A percentile compares a stretch with the other conserved stretches of the same genome.
These are phyloP conservation scores for Breynia disticha DNA, from an alignment of 441 rosid species.

Conservation along the genomic window DNA sequence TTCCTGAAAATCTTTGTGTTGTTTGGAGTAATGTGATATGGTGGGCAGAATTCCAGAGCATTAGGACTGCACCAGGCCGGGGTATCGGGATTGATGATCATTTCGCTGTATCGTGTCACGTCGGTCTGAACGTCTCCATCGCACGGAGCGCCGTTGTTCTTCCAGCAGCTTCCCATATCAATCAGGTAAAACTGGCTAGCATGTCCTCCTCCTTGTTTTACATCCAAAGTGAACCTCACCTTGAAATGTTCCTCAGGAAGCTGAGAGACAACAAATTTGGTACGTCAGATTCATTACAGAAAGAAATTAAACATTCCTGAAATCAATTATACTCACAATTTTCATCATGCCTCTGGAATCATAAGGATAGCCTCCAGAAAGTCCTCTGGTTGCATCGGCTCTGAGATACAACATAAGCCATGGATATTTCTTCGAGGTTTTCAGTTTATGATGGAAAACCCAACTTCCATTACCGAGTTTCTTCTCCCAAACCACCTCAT, in stretches of 20 bases:
- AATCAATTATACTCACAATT: conserved; percentile 25
- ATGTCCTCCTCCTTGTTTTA: conserved; percentile 66
- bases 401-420: conserved; percentile 89
- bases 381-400: conserved; percentile 66
- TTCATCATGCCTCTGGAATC: conserved; percentile 83
- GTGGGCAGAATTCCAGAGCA: conserved; percentile 47
- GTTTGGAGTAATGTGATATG: conserved; percentile 51
- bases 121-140: conserved; percentile 63
- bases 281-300: conserved; percentile 2
- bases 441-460: conserved; percentile 64
- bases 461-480: conserved; percentile 56
- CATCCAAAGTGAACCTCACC: conserved; percentile 53
- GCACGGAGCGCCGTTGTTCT: conserved; percentile 65
- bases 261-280: conserved; percentile 24
- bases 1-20: conserved; percentile 49
- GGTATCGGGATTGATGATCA: conserved; percentile 63
- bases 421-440: conserved; percentile 73
- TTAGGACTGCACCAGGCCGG: conserved; percentile 44
- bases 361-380: conserved; percentile 85
- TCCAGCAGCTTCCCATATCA: conserved; percentile 90
- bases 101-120: conserved; percentile 71
- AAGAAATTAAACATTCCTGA: conserved; percentile 1
- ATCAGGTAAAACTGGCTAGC: conserved; percentile 70
- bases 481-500: conserved; percentile 65
- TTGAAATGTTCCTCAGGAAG: conserved; percentile 73